Conservation (phyloP, 495 filamentous ascomycete genomes). For the Parathielavia appendiculata region DNA sequence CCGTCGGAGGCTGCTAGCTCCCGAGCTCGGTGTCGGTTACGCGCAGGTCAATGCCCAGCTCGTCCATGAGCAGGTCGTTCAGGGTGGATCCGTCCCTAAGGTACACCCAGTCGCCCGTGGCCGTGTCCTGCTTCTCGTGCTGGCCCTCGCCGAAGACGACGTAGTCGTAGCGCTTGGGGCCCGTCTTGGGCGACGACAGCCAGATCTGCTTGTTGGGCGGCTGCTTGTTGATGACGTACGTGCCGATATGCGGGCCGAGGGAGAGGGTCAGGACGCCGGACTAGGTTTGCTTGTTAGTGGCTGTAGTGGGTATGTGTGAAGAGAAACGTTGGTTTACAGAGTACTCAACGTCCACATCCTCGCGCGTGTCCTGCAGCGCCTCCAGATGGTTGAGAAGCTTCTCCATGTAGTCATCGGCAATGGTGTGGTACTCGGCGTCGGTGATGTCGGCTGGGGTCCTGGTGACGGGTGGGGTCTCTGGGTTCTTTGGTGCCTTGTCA, state of each 20-base stretch:
- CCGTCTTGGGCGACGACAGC: constrained; percentile 87
- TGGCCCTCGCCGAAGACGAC: constrained; percentile 64
- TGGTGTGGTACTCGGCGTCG: constrained; percentile 40
- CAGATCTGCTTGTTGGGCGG: constrained; percentile 97
- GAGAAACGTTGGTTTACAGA: constrained; percentile 36
- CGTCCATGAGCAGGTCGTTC: constrained; percentile 60
- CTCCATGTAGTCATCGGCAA: constrained; percentile 51
- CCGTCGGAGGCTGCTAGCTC: constrained; percentile 3
- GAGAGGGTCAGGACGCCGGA: constrained; percentile 76
- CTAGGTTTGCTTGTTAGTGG: constrained; percentile 38
- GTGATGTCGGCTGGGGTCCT: constrained; percentile 34
- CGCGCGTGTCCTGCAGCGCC: constrained; percentile 54
- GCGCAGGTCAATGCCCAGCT: constrained; percentile 55
- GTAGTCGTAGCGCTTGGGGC: constrained; percentile 90
- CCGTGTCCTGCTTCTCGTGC: constrained; percentile 68
- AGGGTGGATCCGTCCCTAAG: constrained; percentile 72
- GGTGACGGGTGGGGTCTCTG: constrained; percentile 20
- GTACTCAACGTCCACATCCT: constrained; percentile 63
- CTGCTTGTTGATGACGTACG: constrained; percentile 94
- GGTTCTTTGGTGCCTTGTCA: constrained; percentile 20
- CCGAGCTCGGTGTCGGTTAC: constrained; percentile 14
- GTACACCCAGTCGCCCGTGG: constrained; percentile 75
- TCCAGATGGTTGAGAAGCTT: constrained; percentile 61
- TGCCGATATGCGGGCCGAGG: constrained; percentile 57
- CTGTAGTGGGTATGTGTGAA: constrained; percentile 27